Percentiles rank a stretch among this genome's conserved stretches.
phyloP scores from a whole-genome alignment of 768 basidiomycete species.

The Pleurotus tuoliensis region DNA sequence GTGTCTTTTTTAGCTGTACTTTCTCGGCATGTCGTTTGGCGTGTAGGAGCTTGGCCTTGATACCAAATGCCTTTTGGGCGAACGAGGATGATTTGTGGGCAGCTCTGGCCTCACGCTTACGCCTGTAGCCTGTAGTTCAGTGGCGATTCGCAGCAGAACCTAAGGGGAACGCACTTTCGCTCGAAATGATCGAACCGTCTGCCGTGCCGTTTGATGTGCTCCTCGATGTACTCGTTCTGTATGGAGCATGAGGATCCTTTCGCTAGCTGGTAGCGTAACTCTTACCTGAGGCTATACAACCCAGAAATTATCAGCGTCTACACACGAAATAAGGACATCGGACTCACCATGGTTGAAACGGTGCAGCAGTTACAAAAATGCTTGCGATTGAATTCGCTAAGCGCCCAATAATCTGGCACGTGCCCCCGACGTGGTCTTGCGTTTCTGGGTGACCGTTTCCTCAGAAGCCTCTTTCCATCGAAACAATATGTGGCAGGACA shows the following conservation, averaged over 20 bases:
- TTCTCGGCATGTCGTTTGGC: slow-evolving; percentile 96
- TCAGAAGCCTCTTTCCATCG: slow-evolving; percentile 1
- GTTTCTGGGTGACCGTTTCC: background rate
- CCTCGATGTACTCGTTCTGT: slow-evolving; percentile 95
- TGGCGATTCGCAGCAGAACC: slow-evolving; percentile 1
- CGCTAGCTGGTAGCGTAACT: too few relatives aligned
- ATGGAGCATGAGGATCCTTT: background rate
- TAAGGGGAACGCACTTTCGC: slow-evolving; percentile 62
- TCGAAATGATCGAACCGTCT: slow-evolving; percentile 95
- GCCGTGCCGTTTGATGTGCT: slow-evolving; percentile 96
- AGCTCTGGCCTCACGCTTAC: slow-evolving; percentile 78
- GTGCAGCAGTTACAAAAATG: too few relatives aligned
- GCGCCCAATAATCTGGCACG: slow-evolving; percentile 25
- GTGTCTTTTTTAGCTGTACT: slow-evolving; percentile 98
- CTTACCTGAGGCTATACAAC: slow-evolving; percentile 56
- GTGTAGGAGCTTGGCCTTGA: slow-evolving; percentile 98
- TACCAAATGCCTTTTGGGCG: slow-evolving; percentile 92
- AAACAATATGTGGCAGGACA: slow-evolving; percentile 72
- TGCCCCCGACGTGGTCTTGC: slow-evolving; percentile 9
- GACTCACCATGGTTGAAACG: slow-evolving; percentile 36
- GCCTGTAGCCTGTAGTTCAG: slow-evolving; percentile 37
- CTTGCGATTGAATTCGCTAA: background rate
- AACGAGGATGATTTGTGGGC: slow-evolving; percentile 73
- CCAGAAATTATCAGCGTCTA: slow-evolving; percentile 9
- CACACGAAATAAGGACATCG: background rate